Conservation (phyloP, 768 basidiomycete species). For the Mycena alexandri region DNA sequence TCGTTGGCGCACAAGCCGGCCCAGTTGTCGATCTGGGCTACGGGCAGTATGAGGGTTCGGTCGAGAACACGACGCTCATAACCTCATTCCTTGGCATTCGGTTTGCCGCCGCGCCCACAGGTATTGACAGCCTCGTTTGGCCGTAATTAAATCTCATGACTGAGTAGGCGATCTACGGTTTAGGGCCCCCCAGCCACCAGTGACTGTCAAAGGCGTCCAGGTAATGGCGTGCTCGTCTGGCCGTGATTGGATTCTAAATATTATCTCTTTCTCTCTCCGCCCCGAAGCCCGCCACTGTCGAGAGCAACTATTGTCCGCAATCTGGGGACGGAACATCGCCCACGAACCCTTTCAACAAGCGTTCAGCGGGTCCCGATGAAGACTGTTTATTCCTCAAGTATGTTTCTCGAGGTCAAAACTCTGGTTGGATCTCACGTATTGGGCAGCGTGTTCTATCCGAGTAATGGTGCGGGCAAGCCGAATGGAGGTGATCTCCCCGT, state of each 20-base stretch:
- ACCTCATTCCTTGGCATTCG: conserved; percentile 44
- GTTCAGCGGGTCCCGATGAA: conserved; percentile 36
- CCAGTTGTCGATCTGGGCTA: conserved; percentile 48
- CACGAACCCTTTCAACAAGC: conserved; percentile 23
- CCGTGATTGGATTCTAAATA: too few relatives aligned
- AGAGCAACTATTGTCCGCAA: conserved; percentile 24
- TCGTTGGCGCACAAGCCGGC: conserved; percentile 6
- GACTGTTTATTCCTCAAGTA: conserved; percentile 52
- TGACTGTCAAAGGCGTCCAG: conserved; percentile 17
- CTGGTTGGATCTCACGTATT: background rate
- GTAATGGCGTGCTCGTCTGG: too few relatives aligned
- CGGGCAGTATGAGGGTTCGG: conserved; percentile 44
- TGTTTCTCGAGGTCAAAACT: background rate
- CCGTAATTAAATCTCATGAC: background rate
- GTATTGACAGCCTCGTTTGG: conserved; percentile 31
- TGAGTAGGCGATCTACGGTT: conserved; percentile 40
- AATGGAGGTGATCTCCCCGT: conserved; percentile 35
- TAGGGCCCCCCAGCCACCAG: conserved; percentile 36
- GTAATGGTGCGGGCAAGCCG: conserved; percentile 9
- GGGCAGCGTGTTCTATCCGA: conserved; percentile 25
- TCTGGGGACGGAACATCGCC: conserved; percentile 6
- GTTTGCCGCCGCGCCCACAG: conserved; percentile 53
- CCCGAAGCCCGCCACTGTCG: background rate
- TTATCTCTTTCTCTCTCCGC: too few relatives aligned
- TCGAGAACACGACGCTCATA: conserved; percentile 35